Base-by-base conservation (phyloP, 1,139 yeast genomes). In the Blastobotrys buckinghamii region DNA sequence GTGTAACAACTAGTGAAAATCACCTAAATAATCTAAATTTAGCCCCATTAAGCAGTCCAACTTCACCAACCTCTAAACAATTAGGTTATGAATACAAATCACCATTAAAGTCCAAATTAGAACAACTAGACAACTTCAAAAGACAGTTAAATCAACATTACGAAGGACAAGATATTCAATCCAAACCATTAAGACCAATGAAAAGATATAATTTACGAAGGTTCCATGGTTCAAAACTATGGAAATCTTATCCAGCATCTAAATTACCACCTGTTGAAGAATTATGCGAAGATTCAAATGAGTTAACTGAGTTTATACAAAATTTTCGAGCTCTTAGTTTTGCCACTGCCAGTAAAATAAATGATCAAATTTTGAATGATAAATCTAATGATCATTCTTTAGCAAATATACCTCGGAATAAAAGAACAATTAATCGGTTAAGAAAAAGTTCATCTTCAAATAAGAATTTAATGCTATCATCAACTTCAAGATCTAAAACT, bases 151-250 rank as follows among this genome's bases (percentile, higher is more conserved):
- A 13, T 6, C 9, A 29, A 29, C 6, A 29, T 12, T 29, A 10
- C 29, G 10, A 6, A 6, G 29, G n/a, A 6, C 9, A 6, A 6
- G n/a, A 29, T 29, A 29, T 5, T 3, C 3, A 29, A 4, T 6
- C 32, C 3, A 29, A 24, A 13, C 39, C 39, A 17, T 24, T 39
- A 26, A 17, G 19, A 26, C 39, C 45, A 2, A 13, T 42, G 16
- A 30, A 34, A 17, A 7, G 17, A 24, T 42, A 34, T 27, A n/a
- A 35, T 13, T 33, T 34, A 13, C 39, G 39, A 6, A 32, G 45
- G 6, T 38, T 33, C 2, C 45, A 42, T 24, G 45, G 45, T 1
- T 42, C 33, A 38, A 42, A 35, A 39, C 33, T 27, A 10, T 42
- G 27, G 6, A 39, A 39, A 39, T 20, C 13, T 15, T 27, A 27